Conservation (phyloP, 805 yeast genomes). For the Yarrowia hollandica region DNA sequence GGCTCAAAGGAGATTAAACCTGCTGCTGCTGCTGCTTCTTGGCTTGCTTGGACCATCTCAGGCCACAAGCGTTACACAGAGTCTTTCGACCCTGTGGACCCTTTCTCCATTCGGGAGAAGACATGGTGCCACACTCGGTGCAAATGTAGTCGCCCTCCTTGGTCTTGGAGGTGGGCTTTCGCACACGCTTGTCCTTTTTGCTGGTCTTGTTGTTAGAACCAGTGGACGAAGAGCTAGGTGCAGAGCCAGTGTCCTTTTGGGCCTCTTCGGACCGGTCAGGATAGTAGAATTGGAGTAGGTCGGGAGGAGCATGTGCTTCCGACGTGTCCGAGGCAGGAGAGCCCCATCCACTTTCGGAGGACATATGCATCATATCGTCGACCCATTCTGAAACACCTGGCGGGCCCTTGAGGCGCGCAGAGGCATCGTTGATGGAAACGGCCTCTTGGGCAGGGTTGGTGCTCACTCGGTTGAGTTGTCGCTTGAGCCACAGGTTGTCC, state of each 20-base stretch:
- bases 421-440: slow-evolving; percentile 3
- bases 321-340: slow-evolving; percentile 2
- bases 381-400: slow-evolving; percentile 23
- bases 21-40: slow-evolving; percentile 28
- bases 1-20: no score
- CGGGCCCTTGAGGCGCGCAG: slow-evolving; percentile 14
- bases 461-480: slow-evolving; percentile 17
- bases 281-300: slow-evolving; percentile 17
- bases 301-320: background rate
- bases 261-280: background rate
- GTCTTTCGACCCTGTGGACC: slow-evolving; percentile 85
- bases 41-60: slow-evolving; percentile 48
- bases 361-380: slow-evolving; percentile 19
- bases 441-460: background rate
- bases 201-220: background rate
- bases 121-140: slow-evolving; percentile 68
- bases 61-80: slow-evolving; percentile 90
- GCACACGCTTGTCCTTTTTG: slow-evolving; percentile 14
- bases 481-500: slow-evolving; percentile 22
- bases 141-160: slow-evolving; percentile 43
- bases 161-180: slow-evolving; percentile 16
- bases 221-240: background rate
- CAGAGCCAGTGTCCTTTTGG: background rate
- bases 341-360: slow-evolving; percentile 14
- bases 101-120: slow-evolving; percentile 91